A percentile compares a stretch with the other conserved stretches of the same genome.
phyloP scores from a whole-genome alignment of 2,329 filamentous ascomycete species.

The Ophiobolus disseminans region DNA sequence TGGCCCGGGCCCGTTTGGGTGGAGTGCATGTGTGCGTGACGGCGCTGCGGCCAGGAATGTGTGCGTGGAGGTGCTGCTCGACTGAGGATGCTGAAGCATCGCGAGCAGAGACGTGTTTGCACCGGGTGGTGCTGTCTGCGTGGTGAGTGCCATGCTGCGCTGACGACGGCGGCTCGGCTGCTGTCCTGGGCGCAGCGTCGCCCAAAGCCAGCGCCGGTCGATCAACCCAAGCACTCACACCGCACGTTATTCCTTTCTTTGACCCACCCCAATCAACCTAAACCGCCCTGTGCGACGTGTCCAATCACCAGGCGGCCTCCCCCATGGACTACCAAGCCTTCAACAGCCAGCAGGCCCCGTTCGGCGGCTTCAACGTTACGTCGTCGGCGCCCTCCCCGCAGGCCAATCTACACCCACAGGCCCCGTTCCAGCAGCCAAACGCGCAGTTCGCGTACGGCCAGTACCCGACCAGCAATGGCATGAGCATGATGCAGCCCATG shows the following conservation, averaged over 20 bases:
- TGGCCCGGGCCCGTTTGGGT: conserved; percentile 14
- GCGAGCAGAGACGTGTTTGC: background rate
- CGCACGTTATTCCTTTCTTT: conserved; percentile 41
- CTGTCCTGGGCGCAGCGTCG: conserved; percentile 7
- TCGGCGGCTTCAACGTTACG: conserved; percentile 44
- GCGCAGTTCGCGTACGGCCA: conserved; percentile 39
- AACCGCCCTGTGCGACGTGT: conserved; percentile 47
- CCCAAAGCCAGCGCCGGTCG: conserved; percentile 3
- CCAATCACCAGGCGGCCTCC: conserved; percentile 40
- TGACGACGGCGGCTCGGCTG: conserved; percentile 7
- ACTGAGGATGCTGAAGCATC: too few relatives aligned
- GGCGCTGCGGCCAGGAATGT: conserved; percentile 15
- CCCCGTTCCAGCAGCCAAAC: conserved; percentile 45
- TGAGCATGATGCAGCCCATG: conserved; percentile 25
- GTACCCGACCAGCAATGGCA: conserved; percentile 35
- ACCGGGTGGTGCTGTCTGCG: background rate
- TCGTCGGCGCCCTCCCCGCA: conserved; percentile 43
- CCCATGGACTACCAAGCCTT: conserved; percentile 49
- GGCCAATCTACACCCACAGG: conserved; percentile 43
- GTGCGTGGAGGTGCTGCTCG: conserved; percentile 1
- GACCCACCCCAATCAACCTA: conserved; percentile 48
- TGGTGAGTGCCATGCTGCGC: background rate
- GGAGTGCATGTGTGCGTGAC: conserved; percentile 17
- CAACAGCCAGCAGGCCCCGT: conserved; percentile 45
- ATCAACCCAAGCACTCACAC: conserved; percentile 40